These are phyloP conservation scores for Suillus paluster DNA, from an alignment of 768 basidiomycete species.

Conservation along the genomic window DNA sequence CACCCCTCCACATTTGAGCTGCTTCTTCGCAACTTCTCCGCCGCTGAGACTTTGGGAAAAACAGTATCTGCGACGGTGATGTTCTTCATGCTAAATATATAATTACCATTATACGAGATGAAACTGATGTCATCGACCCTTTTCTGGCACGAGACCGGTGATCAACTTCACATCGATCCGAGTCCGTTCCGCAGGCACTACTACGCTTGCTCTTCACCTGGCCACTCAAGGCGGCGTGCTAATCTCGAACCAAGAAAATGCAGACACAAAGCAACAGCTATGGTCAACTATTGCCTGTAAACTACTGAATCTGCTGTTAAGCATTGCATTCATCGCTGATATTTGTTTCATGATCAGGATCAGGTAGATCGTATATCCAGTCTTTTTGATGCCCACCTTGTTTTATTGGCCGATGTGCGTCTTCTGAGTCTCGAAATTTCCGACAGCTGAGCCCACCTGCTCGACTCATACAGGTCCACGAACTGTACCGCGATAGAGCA, in stretches of 20 bases:
- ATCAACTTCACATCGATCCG: no score
- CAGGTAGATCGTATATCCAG: slow-evolving; percentile 68
- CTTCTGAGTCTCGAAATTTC: neutral
- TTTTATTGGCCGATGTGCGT: slow-evolving; percentile 65
- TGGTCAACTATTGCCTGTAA: slow-evolving; percentile 61
- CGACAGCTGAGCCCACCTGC: slow-evolving; percentile 4
- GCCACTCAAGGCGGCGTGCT: neutral
- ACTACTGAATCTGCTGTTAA: slow-evolving; percentile 8
- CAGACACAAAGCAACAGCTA: slow-evolving; percentile 39
- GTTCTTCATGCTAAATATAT: neutral
- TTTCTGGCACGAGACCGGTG: no score
- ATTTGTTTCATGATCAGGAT: slow-evolving; percentile 48
- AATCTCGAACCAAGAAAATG: neutral
- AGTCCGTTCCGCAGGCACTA: neutral
- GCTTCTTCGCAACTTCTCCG: no score
- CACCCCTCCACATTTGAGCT: no score
- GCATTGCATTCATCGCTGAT: slow-evolving; percentile 15
- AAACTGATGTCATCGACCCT: neutral
- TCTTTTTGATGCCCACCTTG: slow-evolving; percentile 68
- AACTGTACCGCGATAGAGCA: slow-evolving; percentile 68
- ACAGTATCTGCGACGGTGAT: neutral
- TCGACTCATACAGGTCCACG: slow-evolving; percentile 58
- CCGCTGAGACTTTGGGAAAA: no score
- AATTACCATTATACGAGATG: no score
- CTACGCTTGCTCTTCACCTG: neutral